Conservation (phyloP, 257 asterid species). For the Primulina eburnea region DNA sequence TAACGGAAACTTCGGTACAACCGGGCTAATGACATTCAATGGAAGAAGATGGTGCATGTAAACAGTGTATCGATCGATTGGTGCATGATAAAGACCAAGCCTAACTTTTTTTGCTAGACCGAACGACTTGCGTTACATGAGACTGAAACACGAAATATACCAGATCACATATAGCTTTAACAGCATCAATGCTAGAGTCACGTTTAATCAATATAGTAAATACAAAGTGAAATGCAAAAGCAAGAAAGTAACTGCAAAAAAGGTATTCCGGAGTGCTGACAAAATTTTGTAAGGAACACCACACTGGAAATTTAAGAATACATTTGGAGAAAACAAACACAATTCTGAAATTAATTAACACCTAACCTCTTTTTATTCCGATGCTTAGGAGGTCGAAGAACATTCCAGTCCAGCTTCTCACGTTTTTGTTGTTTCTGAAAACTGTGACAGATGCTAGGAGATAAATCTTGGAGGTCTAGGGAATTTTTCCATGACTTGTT, state of each 20-base stretch:
- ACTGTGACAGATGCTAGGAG: constrained; percentile 34
- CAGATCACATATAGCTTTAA: background rate
- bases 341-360: constrained; percentile 21
- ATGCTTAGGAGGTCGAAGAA: constrained; percentile 63
- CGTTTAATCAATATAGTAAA: background rate
- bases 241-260: background rate
- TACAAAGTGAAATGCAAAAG: constrained; percentile 22
- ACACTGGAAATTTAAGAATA: constrained; percentile 1
- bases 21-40: background rate
- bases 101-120: background rate
- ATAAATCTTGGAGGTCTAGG: constrained; percentile 32
- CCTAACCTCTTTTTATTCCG: constrained; percentile 46
- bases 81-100: background rate
- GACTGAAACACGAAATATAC: background rate
- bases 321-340: constrained; percentile 6
- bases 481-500: constrained; percentile 38
- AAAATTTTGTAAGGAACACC: background rate
- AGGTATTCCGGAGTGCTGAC: constrained; percentile 22
- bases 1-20: background rate
- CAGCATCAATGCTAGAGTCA: background rate
- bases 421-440: constrained; percentile 54
- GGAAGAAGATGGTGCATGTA: background rate
- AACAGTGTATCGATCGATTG: background rate
- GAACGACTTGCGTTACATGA: background rate
- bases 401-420: constrained; percentile 73